phyloP scores from a whole-genome alignment of 306 rosid genomes.

The Chamaecrista fasciculata region DNA sequence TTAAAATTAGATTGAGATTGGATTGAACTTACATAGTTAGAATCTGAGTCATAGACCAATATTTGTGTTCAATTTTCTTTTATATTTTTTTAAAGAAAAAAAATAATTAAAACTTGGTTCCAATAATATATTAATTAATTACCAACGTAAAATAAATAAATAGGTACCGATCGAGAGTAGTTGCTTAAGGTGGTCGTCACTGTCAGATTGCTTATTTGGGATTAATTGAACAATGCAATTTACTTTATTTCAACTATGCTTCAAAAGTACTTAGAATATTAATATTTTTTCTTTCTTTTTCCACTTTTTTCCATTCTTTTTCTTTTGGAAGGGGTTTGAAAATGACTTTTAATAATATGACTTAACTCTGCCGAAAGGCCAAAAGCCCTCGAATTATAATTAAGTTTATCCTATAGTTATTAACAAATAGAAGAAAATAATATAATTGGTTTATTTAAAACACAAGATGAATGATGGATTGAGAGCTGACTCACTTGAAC shows the following conservation, averaged over 20 bases:
- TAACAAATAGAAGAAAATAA: background rate
- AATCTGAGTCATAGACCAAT: background rate
- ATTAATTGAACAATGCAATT: background rate
- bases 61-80: background rate
- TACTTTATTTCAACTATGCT: background rate
- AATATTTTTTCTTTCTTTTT: background rate
- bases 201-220: background rate
- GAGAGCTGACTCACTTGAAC: slow-evolving; percentile 28
- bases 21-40: too few relatives aligned
- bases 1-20: too few relatives aligned
- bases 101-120: background rate
- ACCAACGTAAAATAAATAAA: background rate
- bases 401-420: background rate
- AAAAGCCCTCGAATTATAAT: background rate
- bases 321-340: background rate
- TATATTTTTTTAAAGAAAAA: background rate
- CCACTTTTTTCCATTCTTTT: slow-evolving; percentile 9
- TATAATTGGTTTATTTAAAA: background rate
- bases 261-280: background rate
- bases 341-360: slow-evolving; percentile 12
- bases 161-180: background rate
- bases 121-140: background rate
- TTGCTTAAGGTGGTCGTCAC: background rate
- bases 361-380: slow-evolving; percentile 35
- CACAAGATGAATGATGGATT: slow-evolving; percentile 16